A percentile compares a stretch with the other conserved stretches of the same genome.
Evolutionary conservation across 2,329 filamentous ascomycete genomes (phyloP).

Genomic region (Nemania abortiva): DNA sequence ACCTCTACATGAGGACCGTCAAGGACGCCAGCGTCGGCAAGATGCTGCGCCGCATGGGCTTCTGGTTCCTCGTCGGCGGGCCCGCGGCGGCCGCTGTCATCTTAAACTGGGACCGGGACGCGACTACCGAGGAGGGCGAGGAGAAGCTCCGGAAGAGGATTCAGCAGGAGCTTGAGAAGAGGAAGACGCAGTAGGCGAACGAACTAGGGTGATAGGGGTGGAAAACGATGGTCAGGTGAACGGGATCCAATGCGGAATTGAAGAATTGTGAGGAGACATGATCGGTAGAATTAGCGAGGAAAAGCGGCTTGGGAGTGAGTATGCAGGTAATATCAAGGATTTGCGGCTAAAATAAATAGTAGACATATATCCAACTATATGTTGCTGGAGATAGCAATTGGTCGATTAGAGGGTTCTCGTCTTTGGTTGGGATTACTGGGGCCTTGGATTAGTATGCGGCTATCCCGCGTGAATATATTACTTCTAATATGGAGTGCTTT

Average conservation of each 20-base stretch:
- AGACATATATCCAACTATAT: not conserved
- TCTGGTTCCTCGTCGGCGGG: slow-evolving; percentile 48
- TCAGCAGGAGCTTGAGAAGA: slow-evolving; percentile 29
- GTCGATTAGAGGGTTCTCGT: not conserved
- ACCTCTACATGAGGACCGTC: slow-evolving; percentile 46
- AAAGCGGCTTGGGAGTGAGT: not conserved
- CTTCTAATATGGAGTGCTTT: not conserved
- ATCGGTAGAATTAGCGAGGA: not conserved
- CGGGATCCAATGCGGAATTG: not conserved
- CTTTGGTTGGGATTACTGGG: not conserved
- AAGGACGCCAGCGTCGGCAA: slow-evolving; percentile 35
- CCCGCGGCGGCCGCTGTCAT: slow-evolving; percentile 41
- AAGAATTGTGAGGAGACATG: not conserved
- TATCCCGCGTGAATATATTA: not conserved
- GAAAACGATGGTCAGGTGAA: not conserved
- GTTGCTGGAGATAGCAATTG: not conserved
- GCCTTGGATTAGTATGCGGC: not conserved
- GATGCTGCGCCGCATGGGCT: slow-evolving; percentile 41
- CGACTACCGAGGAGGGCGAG: slow-evolving; percentile 47
- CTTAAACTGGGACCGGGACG: slow-evolving; percentile 49
- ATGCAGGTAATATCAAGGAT: not conserved
- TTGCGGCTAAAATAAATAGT: not conserved
- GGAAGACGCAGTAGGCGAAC: slow-evolving; percentile 41
- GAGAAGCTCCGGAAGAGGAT: slow-evolving; percentile 29
- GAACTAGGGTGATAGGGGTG: not conserved